phyloP scores from a whole-genome alignment of 345 rosid genomes.

The Rhodamnia argentea region DNA sequence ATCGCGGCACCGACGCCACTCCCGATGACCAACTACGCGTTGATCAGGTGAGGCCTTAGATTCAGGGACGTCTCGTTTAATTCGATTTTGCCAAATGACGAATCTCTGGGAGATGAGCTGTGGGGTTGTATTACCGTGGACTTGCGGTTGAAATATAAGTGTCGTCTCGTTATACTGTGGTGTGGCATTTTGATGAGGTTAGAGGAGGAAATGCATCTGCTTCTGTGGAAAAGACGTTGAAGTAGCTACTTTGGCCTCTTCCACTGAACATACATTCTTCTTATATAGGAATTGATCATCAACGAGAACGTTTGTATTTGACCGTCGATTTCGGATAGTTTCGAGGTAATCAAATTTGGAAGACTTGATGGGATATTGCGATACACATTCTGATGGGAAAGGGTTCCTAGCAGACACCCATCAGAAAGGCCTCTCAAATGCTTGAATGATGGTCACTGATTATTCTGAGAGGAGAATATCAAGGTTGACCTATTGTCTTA shows the following conservation, averaged over 20 bases:
- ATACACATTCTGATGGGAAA: not conserved
- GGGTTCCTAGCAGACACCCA: not conserved
- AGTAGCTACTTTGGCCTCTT: not conserved
- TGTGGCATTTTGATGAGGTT: not conserved
- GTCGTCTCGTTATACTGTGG: not conserved
- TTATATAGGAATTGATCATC: not conserved
- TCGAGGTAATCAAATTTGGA: not conserved
- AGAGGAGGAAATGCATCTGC: not conserved
- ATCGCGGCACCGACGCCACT: conserved; percentile 36
- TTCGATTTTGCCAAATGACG: not conserved
- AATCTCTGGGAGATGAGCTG: not conserved
- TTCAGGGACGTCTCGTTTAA: not conserved
- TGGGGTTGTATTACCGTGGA: not conserved
- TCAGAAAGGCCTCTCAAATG: not conserved
- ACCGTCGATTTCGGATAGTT: not conserved
- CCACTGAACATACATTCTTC: not conserved
- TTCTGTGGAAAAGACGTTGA: not conserved
- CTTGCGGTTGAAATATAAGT: not conserved
- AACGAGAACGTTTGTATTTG: not conserved
- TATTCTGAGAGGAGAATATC: not conserved
- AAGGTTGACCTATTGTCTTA: not conserved
- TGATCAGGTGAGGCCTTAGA: conserved; percentile 14
- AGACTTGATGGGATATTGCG: not conserved
- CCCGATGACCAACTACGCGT: conserved; percentile 24
- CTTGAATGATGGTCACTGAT: not conserved